Base-by-base conservation (phyloP, 208 protist species). In the Acanthamoeba polyphaga region DNA sequence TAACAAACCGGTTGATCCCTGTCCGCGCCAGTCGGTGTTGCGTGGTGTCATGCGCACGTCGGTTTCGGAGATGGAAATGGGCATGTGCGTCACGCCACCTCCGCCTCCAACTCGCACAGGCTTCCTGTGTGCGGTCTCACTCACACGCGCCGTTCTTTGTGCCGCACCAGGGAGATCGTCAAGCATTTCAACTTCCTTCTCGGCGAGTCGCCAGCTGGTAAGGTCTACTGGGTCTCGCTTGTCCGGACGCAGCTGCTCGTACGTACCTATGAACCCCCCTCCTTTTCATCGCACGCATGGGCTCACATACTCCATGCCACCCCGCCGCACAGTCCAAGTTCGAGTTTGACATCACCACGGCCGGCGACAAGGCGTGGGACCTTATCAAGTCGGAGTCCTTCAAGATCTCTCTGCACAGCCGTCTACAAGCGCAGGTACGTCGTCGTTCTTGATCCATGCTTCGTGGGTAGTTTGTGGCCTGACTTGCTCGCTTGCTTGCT, bases 111-210 rank as follows among this genome's bases (percentile, higher is more conserved):
- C 3, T 4, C 1, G 4, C 43, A 46, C 43, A 4, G 1, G 12
- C 6, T 38, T 80, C 38, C 38, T 15, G 38, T 32, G 12, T 49
- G 8, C 29, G 38, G 32, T 49, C 15, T 9, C n/a, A 68, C 27
- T 68, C 22, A 68, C 17, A 6, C 27, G 17, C 62, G 17, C 62
- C 17, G 1, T 68, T 15, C 27, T 80, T 22, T 68, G 15, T 10
- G 12, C 27, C 1, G n/a, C n/a, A 10, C 53, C 53, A 90, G 58
- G 29, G 60, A 62, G 10, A 90, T 90, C 51, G 55, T 90, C 5
- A 90, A 62, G 34, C 84, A 90, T 34, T 90, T 90, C 84, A 90
- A 90, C n/a, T 90, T 72, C 60, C 19, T 90, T n/a, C 43, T 90
- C 0, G 84, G 84, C 84, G 8, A 70, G 6, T 90, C 84, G 29